Evolutionary conservation across 441 rosid genomes (phyloP), one percentile per base, ranked within the genome.

Genomic region (Hura crepitans): DNA sequence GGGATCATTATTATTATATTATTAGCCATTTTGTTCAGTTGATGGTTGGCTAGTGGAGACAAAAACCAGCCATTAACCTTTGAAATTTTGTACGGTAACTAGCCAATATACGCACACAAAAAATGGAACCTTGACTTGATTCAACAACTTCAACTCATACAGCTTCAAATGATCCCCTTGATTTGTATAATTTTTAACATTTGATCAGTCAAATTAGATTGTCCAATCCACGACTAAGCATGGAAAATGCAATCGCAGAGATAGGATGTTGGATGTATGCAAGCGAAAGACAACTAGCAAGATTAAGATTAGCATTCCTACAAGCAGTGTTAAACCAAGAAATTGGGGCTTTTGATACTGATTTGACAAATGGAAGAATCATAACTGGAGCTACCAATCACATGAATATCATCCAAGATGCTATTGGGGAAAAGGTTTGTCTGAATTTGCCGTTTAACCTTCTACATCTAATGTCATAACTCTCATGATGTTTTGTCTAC

Each of bases 181-280:
- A n/a, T n/a, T n/a, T n/a, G n/a, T n/a, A n/a, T n/a, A n/a, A n/a
- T n/a, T n/a, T n/a, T n/a, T n/a, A n/a, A n/a, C n/a, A n/a, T n/a
- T n/a, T n/a, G n/a, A n/a, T n/a, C n/a, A n/a, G n/a, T n/a, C n/a
- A n/a, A n/a, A n/a, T n/a, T n/a, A n/a, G n/a, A n/a, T n/a, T n/a
- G n/a, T n/a, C n/a, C n/a, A n/a, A n/a, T n/a, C n/a, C 10, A 45
- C 42, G 2, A n/a, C 13, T 4, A 25, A 12, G 57, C 33, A 45
- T 56, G 46, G 33, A 59, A 12, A 12, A 46, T 65, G 31, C 59
- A 66, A 45, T 27, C 27, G 68, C 84, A 89, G 91, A 89, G 82
- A 74, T 83, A 17, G 91, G 88, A 65, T 84, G 91, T 72, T 86
- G 89, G 91, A 86, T 86, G 84, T 84, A 86, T 53, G 27, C 87